These are phyloP conservation scores for Ustilago sp. DNA, from an alignment of 1,284 basidiomycete species.

Conservation along the genomic window DNA sequence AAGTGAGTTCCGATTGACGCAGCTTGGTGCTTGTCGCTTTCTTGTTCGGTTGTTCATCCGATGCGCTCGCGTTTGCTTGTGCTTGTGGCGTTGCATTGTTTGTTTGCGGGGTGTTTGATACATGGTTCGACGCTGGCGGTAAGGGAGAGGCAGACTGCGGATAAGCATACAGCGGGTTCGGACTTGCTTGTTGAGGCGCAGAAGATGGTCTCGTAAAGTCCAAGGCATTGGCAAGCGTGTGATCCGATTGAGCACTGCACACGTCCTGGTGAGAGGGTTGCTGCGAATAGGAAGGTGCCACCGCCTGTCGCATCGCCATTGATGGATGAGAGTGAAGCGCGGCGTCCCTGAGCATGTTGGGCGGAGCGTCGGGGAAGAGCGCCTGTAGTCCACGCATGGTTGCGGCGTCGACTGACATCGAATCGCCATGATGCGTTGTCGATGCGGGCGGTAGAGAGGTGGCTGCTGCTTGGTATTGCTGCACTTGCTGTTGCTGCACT, in stretches of 20 bases:
- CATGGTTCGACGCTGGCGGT: not conserved
- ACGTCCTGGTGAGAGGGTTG: not conserved
- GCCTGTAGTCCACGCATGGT: slow-evolving; percentile 12
- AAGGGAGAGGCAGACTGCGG: slow-evolving; percentile 1
- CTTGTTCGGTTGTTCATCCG: not conserved
- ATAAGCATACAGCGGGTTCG: not conserved
- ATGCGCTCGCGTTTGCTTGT: not conserved
- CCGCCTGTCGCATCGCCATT: not conserved
- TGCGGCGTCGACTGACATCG: slow-evolving; percentile 13
- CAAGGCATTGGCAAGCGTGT: slow-evolving; percentile 31
- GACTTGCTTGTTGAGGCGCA: not conserved
- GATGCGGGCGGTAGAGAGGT: slow-evolving; percentile 2
- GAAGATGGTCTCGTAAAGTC: slow-evolving; percentile 13
- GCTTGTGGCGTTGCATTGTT: not conserved
- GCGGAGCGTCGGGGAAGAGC: slow-evolving; percentile 11
- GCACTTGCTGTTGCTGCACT: slow-evolving; percentile 7
- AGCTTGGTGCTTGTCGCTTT: slow-evolving; percentile 15
- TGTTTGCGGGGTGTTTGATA: not conserved
- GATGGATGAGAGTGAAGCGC: slow-evolving; percentile 1
- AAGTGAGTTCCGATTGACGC: slow-evolving; percentile 28
- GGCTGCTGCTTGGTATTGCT: slow-evolving; percentile 1
- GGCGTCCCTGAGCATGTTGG: slow-evolving; percentile 12
- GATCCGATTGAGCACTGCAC: slow-evolving; percentile 9
- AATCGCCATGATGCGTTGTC: not conserved
- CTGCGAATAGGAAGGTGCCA: not conserved